Evolutionary conservation across 148 eudicot genomes (phyloP), one percentile per base, ranked within the genome.

Genomic region (Camellia japonica): DNA sequence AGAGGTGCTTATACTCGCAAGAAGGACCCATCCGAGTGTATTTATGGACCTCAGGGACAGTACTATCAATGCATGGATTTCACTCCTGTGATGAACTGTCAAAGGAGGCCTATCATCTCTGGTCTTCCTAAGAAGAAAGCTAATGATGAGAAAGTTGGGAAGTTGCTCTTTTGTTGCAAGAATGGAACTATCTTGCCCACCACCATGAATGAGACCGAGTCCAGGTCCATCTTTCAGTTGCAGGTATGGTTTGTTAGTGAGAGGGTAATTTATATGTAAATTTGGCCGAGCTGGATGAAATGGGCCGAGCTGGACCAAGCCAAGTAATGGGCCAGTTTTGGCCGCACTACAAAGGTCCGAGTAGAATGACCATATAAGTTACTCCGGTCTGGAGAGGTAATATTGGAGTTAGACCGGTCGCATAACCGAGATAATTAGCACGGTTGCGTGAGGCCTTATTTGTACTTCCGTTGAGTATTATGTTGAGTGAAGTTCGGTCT

Each of bases 101-200:
- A 90, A 6, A 80, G 79, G 15, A 90, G 83, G 55, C 99, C 99
- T 2, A 20, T 88, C 4, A 95, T 95, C 55, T 71, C 90, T 0
- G 99, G 92, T 78, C 83, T 95, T 41, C 99, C 99, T 3, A 72
- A 80, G 0, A 92, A 92, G 63, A 85, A 10, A 70, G 81, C 81
- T 13, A 81, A 93, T 1, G 97, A 93, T 44, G 97, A 92, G 0
- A 95, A 92, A 79, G 78, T 95, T 9, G 99, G 99, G 11, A 93
- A 91, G 60, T 65, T 95, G 63, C 99, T 97, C 0, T 92, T 11
- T 46, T 95, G 99, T 64, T 95, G 99, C 79, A 80, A 85, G 59
- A 90, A 93, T 49, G 99, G 99, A 9, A 89, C 88, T 0, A 72
- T 93, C n/a, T 20, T 92, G 71, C 97, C 99, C 0, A 83, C 85